These are phyloP conservation scores for Fusarium azukiicola DNA, from an alignment of 2,329 filamentous ascomycete genomes.

Conservation along the genomic window DNA sequence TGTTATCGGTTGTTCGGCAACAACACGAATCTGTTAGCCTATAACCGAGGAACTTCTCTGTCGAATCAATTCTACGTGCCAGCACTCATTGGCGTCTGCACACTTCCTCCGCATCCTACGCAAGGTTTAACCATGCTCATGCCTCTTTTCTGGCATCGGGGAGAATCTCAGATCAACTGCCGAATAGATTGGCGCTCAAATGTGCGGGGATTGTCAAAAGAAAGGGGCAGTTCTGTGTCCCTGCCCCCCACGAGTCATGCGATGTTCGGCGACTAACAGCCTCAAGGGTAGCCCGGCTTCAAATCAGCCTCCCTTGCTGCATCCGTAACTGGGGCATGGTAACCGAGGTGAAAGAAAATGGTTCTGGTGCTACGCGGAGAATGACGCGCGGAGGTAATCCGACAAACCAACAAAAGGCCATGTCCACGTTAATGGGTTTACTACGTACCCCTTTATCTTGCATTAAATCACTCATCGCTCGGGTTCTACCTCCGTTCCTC, in stretches of 20 bases:
- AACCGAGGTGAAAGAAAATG: conserved; percentile 15
- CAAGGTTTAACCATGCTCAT: conserved; percentile 17
- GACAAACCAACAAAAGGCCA: background rate
- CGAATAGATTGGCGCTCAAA: conserved; percentile 2
- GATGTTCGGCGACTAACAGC: background rate
- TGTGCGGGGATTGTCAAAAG: background rate
- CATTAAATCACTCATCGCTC: background rate
- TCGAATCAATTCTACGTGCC: background rate
- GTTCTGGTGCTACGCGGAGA: background rate
- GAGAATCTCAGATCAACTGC: background rate
- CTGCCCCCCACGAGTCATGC: background rate
- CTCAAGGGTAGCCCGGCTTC: background rate
- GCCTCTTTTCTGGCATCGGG: background rate
- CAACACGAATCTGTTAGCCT: background rate
- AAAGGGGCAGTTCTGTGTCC: background rate
- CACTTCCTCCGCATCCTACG: background rate
- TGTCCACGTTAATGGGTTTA: background rate
- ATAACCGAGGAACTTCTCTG: background rate
- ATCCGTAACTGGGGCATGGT: background rate
- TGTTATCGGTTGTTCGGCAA: background rate
- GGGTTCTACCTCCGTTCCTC: background rate
- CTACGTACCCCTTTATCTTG: conserved; percentile 11
- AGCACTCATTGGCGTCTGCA: background rate
- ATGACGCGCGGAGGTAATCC: background rate
- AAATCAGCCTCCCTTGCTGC: background rate